Percentiles rank a stretch among this genome's conserved stretches.
Conservation (phyloP, 1,284 basidiomycete genomes). For the Heterobasidion parviporum region DNA sequence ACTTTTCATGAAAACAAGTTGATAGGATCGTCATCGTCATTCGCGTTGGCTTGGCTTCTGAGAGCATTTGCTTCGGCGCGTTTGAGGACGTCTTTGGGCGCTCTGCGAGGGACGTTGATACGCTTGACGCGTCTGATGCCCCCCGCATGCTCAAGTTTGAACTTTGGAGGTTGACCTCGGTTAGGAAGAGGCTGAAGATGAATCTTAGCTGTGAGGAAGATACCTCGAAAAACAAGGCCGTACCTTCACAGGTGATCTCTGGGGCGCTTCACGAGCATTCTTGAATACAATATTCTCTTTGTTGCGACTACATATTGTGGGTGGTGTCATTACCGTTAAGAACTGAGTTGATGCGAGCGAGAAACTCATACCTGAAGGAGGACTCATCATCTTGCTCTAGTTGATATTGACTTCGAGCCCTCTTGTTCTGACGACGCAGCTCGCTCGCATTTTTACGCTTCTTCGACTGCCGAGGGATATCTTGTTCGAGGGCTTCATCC, state of each 20-base stretch:
- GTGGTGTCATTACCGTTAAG: neutral
- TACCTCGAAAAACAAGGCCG: neutral
- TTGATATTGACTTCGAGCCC: neutral
- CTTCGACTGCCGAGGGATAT: neutral
- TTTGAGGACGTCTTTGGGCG: slow-evolving; percentile 20
- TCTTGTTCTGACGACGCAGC: neutral
- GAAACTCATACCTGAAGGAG: neutral
- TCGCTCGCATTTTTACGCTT: neutral
- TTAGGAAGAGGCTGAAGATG: neutral
- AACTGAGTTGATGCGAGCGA: neutral
- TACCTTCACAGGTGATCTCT: neutral
- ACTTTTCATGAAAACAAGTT: neutral
- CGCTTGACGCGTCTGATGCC: neutral
- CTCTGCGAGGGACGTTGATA: slow-evolving; percentile 11
- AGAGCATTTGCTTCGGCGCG: slow-evolving; percentile 19
- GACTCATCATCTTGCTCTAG: too few relatives aligned
- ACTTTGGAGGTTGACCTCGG: neutral
- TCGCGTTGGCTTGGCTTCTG: neutral
- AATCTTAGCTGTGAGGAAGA: neutral
- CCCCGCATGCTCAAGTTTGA: neutral
- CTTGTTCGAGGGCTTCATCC: neutral
- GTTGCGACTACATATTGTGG: too few relatives aligned
- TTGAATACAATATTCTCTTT: neutral
- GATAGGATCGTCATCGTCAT: neutral
- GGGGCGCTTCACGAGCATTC: neutral